These are phyloP conservation scores for Pichia sorboxylosa DNA, from an alignment of 1,139 yeast species.

Conservation along the genomic window DNA sequence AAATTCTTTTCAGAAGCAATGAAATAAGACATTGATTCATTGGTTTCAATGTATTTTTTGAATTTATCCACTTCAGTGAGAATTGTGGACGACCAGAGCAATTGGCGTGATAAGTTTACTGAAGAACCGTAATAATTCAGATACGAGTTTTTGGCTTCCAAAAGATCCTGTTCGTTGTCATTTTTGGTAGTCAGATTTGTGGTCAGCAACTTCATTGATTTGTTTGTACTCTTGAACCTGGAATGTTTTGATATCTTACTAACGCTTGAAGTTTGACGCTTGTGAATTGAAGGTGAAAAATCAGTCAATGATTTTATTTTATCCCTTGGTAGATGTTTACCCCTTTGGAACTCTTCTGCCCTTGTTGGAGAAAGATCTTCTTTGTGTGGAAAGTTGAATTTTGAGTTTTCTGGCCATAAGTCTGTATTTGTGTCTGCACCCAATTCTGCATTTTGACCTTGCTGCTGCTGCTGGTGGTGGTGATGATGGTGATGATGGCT, in stretches of 20 bases:
- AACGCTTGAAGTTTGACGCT: neutral
- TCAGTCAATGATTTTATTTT: no score
- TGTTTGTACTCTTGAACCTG: no score
- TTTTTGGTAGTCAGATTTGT: no score
- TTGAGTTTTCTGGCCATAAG: neutral
- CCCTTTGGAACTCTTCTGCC: no score
- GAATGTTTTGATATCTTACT: neutral
- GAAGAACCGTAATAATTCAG: neutral
- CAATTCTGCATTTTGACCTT: no score
- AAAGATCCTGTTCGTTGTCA: neutral
- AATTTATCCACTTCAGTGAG: slow-evolving; percentile 1
- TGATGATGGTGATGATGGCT: neutral
- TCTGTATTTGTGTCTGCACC: neutral
- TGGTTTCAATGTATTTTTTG: slow-evolving; percentile 4
- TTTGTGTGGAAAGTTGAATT: neutral
- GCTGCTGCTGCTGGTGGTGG: no score
- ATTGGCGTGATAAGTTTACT: neutral
- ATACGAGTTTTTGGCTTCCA: neutral
- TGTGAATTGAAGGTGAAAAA: no score
- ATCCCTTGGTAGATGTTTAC: no score
- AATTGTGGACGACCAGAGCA: slow-evolving; percentile 1
- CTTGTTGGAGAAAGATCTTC: no score
- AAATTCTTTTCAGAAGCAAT: slow-evolving; percentile 3
- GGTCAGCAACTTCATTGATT: neutral
- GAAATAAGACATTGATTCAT: slow-evolving; percentile 3